Percentiles rank a stretch among this genome's conserved stretches.
phyloP scores from a whole-genome alignment of 495 filamentous ascomycete species.

The Eremomyces bilateralis region DNA sequence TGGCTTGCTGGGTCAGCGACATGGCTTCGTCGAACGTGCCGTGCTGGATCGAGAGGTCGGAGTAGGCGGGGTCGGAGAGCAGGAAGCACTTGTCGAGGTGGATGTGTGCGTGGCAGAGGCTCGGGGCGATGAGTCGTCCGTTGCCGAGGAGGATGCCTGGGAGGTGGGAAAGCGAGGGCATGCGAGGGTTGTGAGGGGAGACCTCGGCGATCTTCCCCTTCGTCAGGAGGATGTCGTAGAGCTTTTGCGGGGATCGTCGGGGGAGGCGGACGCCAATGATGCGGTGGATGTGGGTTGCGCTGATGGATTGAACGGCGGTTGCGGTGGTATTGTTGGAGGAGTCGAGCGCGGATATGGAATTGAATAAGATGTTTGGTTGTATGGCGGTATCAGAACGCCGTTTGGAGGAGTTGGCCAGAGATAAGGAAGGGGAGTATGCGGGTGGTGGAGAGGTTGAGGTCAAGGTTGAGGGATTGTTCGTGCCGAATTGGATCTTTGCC shows the following conservation, averaged over 20 bases:
- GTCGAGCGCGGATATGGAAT: no score
- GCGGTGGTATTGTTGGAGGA: no score
- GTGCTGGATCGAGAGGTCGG: conserved; percentile 31
- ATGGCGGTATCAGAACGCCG: conserved; percentile 4
- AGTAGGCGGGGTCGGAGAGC: conserved; percentile 33
- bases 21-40: conserved; percentile 51
- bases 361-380: conserved; percentile 6
- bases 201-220: conserved; percentile 22
- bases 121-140: conserved; percentile 27
- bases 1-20: conserved; percentile 35
- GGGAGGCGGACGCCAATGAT: conserved; percentile 24
- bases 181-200: conserved; percentile 12
- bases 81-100: conserved; percentile 61
- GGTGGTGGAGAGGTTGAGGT: neutral
- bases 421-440: conserved; percentile 1
- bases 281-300: neutral
- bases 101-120: conserved; percentile 53
- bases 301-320: neutral
- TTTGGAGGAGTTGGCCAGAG: neutral
- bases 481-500: conserved; percentile 10
- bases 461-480: neutral
- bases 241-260: conserved; percentile 11
- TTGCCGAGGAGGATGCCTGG: conserved; percentile 12
- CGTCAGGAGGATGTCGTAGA: conserved; percentile 25
- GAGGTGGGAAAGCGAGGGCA: conserved; percentile 13